Conservation (phyloP, 257 asterid genomes). For the Ligustrum vulgare region DNA sequence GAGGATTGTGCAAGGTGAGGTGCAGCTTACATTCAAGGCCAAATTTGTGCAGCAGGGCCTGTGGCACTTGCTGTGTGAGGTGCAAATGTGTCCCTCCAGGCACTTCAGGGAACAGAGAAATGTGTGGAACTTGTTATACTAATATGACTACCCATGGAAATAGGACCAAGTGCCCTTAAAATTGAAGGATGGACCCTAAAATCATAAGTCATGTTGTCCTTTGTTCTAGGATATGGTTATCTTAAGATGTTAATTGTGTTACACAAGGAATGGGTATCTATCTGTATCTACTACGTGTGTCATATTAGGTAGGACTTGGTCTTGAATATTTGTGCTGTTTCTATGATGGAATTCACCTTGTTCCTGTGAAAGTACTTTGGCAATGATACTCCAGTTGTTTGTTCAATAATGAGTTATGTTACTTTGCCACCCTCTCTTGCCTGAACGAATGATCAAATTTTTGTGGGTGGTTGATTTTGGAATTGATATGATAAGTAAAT, state of each 20-base stretch:
- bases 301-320: background rate
- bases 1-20: conserved; percentile 49
- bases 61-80: conserved; percentile 80
- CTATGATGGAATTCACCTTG: background rate
- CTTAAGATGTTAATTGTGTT: background rate
- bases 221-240: background rate
- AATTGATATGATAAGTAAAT: too few species aligned
- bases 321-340: background rate
- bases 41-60: conserved; percentile 66
- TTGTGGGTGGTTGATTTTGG: too few species aligned
- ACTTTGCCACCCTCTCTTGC: too few species aligned
- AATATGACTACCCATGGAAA: conserved; percentile 80
- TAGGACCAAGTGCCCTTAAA: conserved; percentile 64
- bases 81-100: conserved; percentile 94
- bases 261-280: background rate
- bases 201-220: background rate
- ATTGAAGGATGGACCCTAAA: background rate
- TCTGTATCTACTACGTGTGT: background rate
- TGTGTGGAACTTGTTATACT: conserved; percentile 70
- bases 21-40: conserved; percentile 68
- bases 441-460: too few species aligned
- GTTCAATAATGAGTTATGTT: too few species aligned
- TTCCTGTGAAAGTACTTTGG: background rate
- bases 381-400: background rate
- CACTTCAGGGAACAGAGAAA: conserved; percentile 65